Evolutionary conservation across 2,329 filamentous ascomycete genomes (phyloP).

Genomic region (Trichophyton schoenleinii): DNA sequence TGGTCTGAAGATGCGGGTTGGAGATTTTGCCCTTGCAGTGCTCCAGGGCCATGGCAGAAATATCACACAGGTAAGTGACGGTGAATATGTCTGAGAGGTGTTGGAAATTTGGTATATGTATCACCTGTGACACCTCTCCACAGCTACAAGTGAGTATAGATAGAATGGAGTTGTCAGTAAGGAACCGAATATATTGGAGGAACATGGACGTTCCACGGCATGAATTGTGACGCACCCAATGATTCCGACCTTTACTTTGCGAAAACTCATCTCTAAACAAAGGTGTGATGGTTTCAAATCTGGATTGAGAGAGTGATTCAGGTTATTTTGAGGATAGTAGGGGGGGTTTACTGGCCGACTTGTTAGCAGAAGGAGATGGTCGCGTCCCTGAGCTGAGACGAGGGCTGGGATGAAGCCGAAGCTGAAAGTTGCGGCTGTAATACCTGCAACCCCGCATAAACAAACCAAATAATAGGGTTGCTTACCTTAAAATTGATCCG

Average conservation of each 20-base stretch:
- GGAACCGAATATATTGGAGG: background rate
- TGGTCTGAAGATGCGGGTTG: slow-evolving; percentile 22
- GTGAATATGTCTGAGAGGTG: slow-evolving; percentile 33
- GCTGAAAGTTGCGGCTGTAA: background rate
- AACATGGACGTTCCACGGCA: background rate
- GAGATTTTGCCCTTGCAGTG: slow-evolving; percentile 27
- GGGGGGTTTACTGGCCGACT: background rate
- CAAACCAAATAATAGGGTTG: background rate
- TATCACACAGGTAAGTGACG: slow-evolving; percentile 41
- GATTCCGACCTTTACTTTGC: background rate
- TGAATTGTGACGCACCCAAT: background rate
- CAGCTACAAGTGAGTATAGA: slow-evolving; percentile 2
- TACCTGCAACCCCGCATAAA: background rate
- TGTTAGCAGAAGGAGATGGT: background rate
- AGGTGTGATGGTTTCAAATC: background rate
- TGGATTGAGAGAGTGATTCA: background rate
- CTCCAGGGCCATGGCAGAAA: slow-evolving; percentile 32
- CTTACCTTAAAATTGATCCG: background rate
- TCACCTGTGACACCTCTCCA: slow-evolving; percentile 9
- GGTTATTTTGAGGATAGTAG: background rate
- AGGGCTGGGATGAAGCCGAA: background rate
- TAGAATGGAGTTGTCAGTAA: background rate
- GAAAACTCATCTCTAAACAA: background rate
- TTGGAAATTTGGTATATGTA: slow-evolving; percentile 11
- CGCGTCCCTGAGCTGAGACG: background rate